Percentiles rank a stretch among this genome's conserved stretches.
Conservation (phyloP, 169 alveolate species). For the Plasmodium relictum region DNA sequence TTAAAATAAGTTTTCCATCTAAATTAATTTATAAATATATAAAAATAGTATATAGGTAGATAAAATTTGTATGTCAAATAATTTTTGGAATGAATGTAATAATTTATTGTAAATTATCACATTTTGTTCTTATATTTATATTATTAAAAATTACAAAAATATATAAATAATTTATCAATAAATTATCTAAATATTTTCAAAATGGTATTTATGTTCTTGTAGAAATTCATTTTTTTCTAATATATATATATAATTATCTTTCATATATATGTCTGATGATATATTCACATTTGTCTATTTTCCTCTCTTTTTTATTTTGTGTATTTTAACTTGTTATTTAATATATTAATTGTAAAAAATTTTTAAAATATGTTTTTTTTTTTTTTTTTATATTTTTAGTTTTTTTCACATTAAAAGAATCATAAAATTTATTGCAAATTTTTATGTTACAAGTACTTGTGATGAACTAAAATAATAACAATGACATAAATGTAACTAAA, state of each 20-base stretch:
- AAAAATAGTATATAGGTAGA: not conserved
- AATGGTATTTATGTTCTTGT: not conserved
- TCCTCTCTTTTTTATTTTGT: slow-evolving; percentile 1
- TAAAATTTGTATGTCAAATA: slow-evolving; percentile 33
- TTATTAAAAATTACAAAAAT: not conserved
- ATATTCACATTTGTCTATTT: slow-evolving; percentile 24
- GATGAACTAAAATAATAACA: slow-evolving; percentile 1
- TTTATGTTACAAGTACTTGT: slow-evolving; percentile 7
- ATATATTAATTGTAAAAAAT: slow-evolving; percentile 10
- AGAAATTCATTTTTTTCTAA: not conserved
- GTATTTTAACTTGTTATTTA: slow-evolving; percentile 4
- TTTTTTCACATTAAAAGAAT: not conserved
- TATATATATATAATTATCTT: not conserved
- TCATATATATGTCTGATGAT: slow-evolving; percentile 31
- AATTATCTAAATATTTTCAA: not conserved
- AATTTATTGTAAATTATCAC: not conserved
- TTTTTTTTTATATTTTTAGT: not conserved
- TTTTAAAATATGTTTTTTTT: slow-evolving; percentile 12
- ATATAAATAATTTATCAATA: not conserved
- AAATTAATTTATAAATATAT: slow-evolving; percentile 39
- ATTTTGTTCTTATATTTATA: not conserved
- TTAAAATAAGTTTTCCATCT: slow-evolving; percentile 10
- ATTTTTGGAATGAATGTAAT: slow-evolving; percentile 8
- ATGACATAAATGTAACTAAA: slow-evolving; percentile 15
- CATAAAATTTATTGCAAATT: slow-evolving; percentile 25